Conservation (phyloP, 208 protist species). For the Plasmodiophora brassicae region DNA sequence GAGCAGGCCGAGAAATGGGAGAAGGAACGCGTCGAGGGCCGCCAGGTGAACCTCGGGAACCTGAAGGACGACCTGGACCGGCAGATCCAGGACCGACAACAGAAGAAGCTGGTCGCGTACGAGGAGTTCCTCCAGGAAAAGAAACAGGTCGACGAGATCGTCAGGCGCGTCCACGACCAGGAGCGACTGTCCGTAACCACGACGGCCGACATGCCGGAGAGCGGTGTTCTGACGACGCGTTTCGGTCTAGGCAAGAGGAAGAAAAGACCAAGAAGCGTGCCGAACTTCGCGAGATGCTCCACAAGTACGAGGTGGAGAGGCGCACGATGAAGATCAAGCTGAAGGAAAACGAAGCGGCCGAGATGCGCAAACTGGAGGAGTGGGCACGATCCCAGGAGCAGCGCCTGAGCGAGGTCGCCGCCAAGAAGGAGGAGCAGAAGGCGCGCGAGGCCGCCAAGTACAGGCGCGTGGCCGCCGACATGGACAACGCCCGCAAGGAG, state of each 20-base stretch:
- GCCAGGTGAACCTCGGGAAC: conserved; percentile 10
- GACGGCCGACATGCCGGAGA: not conserved
- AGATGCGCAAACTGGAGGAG: conserved; percentile 27
- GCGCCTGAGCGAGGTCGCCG: conserved; percentile 26
- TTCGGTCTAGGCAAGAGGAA: conserved; percentile 9
- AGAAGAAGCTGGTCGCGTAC: conserved; percentile 38
- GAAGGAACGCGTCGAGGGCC: conserved; percentile 27
- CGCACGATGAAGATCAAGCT: conserved; percentile 37
- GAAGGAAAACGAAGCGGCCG: conserved; percentile 40
- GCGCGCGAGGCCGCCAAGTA: not conserved
- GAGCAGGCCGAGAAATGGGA: conserved; percentile 36
- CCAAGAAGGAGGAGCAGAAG: not conserved
- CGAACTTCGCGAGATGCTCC: conserved; percentile 45
- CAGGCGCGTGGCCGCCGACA: conserved; percentile 43
- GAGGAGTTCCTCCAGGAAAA: conserved; percentile 55
- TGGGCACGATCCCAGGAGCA: conserved; percentile 38
- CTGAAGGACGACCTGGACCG: not conserved
- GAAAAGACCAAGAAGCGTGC: conserved; percentile 7
- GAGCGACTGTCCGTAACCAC: conserved; percentile 22
- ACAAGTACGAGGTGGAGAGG: conserved; percentile 43
- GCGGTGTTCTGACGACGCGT: not conserved
- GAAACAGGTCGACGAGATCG: conserved; percentile 49
- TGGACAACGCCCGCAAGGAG: conserved; percentile 17
- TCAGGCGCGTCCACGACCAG: conserved; percentile 43
- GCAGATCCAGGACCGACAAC: conserved; percentile 49